A percentile compares a stretch with the other conserved stretches of the same genome.
Conservation (phyloP, 2,329 filamentous ascomycete species). For the Corynespora cassiicola region DNA sequence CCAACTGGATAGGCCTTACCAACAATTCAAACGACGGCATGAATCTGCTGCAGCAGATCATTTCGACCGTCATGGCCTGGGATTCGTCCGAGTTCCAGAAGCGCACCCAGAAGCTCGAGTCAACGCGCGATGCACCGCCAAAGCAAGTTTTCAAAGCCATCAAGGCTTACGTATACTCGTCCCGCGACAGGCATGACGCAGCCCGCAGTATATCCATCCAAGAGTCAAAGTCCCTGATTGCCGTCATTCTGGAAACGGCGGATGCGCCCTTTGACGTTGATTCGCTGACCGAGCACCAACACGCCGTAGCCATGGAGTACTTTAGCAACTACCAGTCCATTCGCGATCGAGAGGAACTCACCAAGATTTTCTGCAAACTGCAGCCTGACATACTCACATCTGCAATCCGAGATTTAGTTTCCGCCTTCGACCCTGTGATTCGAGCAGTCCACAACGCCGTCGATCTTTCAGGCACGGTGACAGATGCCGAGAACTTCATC, state of each 20-base stretch:
- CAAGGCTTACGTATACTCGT: constrained; percentile 61
- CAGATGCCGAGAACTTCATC: constrained; percentile 71
- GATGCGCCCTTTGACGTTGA: constrained; percentile 51
- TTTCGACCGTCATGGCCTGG: constrained; percentile 75
- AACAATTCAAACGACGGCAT: constrained; percentile 76
- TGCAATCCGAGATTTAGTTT: constrained; percentile 68
- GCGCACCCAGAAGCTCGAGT: constrained; percentile 69
- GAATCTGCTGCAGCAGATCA: constrained; percentile 80
- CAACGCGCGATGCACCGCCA: constrained; percentile 62
- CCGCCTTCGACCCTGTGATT: constrained; percentile 77
- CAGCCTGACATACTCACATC: constrained; percentile 77
- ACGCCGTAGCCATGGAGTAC: constrained; percentile 71
- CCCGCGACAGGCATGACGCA: constrained; percentile 64
- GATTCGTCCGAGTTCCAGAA: constrained; percentile 75
- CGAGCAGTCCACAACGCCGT: constrained; percentile 73
- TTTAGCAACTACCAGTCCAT: constrained; percentile 74
- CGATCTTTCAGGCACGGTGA: constrained; percentile 73
- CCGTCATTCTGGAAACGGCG: constrained; percentile 66
- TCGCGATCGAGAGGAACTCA: constrained; percentile 75
- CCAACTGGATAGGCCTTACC: constrained; percentile 80
- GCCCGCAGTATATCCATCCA: constrained; percentile 62
- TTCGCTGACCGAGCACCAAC: constrained; percentile 65
- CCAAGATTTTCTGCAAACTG: constrained; percentile 69
- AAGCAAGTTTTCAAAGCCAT: constrained; percentile 69
- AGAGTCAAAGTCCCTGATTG: constrained; percentile 68